These are phyloP conservation scores for Aureoboletus auriporus DNA, from an alignment of 768 basidiomycete genomes.

Conservation along the genomic window DNA sequence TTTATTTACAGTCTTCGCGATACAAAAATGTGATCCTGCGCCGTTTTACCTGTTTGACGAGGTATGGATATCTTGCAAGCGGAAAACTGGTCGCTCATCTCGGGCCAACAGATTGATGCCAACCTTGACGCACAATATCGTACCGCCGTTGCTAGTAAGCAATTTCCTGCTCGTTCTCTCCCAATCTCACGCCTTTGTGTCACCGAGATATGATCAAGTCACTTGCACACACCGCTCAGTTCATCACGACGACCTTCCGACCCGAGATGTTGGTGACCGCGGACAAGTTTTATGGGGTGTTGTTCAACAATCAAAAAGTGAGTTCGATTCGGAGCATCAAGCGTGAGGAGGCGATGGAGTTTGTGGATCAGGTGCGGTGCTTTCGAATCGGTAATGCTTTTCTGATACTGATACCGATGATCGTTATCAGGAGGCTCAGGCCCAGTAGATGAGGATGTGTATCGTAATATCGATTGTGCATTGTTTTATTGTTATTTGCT, in stretches of 20 bases:
- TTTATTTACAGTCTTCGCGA: constrained; percentile 77
- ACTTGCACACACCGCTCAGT: constrained; percentile 82
- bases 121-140: constrained; percentile 97
- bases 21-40: constrained; percentile 98
- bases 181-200: constrained; percentile 35
- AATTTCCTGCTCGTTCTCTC: neutral
- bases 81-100: neutral
- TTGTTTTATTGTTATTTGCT: constrained; percentile 19
- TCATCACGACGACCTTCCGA: constrained; percentile 97
- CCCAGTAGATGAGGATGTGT: constrained; percentile 28
- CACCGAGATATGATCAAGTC: constrained; percentile 79
- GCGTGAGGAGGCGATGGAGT: constrained; percentile 88
- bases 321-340: constrained; percentile 85
- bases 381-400: constrained; percentile 1
- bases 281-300: constrained; percentile 95
- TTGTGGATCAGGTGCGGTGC: constrained; percentile 76
- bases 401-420: neutral
- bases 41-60: constrained; percentile 99
- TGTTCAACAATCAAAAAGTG: constrained; percentile 95
- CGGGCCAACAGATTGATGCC: constrained; percentile 73
- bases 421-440: constrained; percentile 41
- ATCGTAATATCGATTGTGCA: neutral
- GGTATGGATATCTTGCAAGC: constrained; percentile 32
- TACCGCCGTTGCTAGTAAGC: constrained; percentile 89
- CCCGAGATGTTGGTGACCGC: constrained; percentile 95